Base-by-base conservation (phyloP, 208 protist genomes). In the Crithidia fasciculata region DNA sequence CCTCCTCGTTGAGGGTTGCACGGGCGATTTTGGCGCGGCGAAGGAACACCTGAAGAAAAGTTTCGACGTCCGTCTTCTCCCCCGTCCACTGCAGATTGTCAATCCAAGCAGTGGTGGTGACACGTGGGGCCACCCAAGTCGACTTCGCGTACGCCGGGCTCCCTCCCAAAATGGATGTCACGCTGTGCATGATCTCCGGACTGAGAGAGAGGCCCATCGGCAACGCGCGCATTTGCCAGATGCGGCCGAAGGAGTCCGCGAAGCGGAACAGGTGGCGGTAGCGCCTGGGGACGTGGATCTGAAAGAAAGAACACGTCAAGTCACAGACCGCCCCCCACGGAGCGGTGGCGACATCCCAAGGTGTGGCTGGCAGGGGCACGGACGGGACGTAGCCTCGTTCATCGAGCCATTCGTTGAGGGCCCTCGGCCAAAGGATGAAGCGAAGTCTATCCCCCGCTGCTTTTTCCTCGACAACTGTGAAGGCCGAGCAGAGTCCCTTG, bases 41-140 rank as follows among this genome's bases (percentile, higher is more conserved):
- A 13, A 39, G 18, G 50, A 69, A 54, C 8, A 36, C 18, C 28
- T 13, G 16, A 8, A 69, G 50, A 13, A 57, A 54, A 19, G 0
- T 28, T 6, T 40, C 63, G 13, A 69, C 63, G 41, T 44, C 63
- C 63, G 5, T 12, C 18, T 28, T 13, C 12, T 40, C 18, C 5
- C 68, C 69, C 6, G 58, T 74, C 69, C 69, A 60, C 41, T 60
- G 69, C 47, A 66, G 69, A 39, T 65, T 58, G 69, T 58, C 69
- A 28, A 74, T 74, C 49, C 69, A 66, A 9, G 69, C 58, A 8
- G 15, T 44, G 39, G 47, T 59, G 2, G 69, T 60, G 8, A 66
- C 43, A 10, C 19, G 0, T 28, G 9, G 5, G 4, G 59, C 56
- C 7, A 39, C 47, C 69, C 69, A 74, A 8, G 7, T 3, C 12